Evolutionary conservation across 805 yeast genomes (phyloP), one percentile per base, ranked within the genome.

Genomic region (Wickerhamomyces hampshirensis): DNA sequence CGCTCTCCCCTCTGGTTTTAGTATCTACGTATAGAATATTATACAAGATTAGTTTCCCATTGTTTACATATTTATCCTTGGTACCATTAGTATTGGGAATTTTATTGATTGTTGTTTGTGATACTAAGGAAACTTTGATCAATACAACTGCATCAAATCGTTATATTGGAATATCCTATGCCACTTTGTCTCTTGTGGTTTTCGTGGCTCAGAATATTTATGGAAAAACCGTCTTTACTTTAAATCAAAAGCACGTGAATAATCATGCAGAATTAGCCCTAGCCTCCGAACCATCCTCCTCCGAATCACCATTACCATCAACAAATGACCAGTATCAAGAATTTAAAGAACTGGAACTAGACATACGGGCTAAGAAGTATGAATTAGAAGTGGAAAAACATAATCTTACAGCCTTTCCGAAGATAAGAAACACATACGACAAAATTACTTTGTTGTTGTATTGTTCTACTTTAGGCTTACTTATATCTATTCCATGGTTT

Each of bases 121-220:
- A 53, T 31, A 63, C 74, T 2, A 40, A 50, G 17, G 48, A 43
- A 14, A 46, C 50, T 3, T 24, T 46, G 11, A 64, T 73, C 39
- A 52, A 68, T 5, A 62, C 66, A 6, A 65, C 69, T 31, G 54
- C 66, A 32, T 47, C 53, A n/a, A 63, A 65, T 12, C 72, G 75
- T 45, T 57, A 77, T 29, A 56, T 66, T 42, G 96, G 96, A 5
- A 60, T 85, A n/a, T 21, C 72, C 2, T 81, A 72, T 51, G 91
- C 95, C 10, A 60, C 80, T 8, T 40, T 76, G 21, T 77, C 93
- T 5, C 73, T 89, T 33, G 56, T 83, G 6, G 75, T 86, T 14
- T 87, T 88, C 64, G 95, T 91, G 5, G 74, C 79, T 3, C 95
- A 87, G 53, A 87, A 87, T 55, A 84, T 88, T 30, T 87, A 85